phyloP scores from a whole-genome alignment of 805 yeast genomes.

The Kuraishia capsulata region DNA sequence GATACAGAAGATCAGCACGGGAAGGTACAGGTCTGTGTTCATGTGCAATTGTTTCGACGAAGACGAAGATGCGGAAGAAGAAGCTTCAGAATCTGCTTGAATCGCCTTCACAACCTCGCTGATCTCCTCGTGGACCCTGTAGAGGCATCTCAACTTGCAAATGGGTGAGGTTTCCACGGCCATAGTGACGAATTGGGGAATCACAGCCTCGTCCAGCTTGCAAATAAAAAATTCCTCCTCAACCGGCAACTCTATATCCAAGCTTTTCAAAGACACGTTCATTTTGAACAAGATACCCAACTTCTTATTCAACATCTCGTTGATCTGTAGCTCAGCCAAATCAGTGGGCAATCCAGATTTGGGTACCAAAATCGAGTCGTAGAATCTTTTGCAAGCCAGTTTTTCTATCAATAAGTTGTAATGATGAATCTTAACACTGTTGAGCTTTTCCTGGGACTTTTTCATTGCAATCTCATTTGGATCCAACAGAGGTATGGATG shows the following conservation, averaged over 20 bases:
- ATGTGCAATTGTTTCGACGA: conserved; percentile 5
- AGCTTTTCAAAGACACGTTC: conserved; percentile 13
- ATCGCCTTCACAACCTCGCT: conserved; percentile 14
- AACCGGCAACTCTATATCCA: conserved; percentile 20
- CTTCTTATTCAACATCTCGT: conserved; percentile 16
- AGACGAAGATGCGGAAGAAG: neutral
- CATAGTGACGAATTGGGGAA: conserved; percentile 21
- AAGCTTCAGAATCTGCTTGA: conserved; percentile 2
- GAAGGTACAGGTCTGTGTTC: conserved; percentile 25
- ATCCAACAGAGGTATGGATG: conserved; percentile 4
- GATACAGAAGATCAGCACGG: conserved; percentile 22
- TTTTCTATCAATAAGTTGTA: conserved; percentile 22
- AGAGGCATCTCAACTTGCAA: conserved; percentile 20
- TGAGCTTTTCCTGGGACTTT: conserved; percentile 5
- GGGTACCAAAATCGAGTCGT: conserved; percentile 23
- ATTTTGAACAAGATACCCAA: conserved; percentile 15
- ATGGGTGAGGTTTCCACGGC: conserved; percentile 25
- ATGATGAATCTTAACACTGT: conserved; percentile 10
- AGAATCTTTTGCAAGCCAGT: conserved; percentile 22
- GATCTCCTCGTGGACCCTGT: conserved; percentile 18
- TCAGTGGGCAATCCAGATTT: conserved; percentile 18
- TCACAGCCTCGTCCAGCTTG: conserved; percentile 12
- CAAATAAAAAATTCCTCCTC: conserved; percentile 14
- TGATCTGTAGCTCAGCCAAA: conserved; percentile 17
- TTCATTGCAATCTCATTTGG: conserved; percentile 5